Percentiles rank a stretch among this genome's conserved stretches.
Conservation (phyloP, 192 early-diverging fungal species). For the Podila epicladia region DNA sequence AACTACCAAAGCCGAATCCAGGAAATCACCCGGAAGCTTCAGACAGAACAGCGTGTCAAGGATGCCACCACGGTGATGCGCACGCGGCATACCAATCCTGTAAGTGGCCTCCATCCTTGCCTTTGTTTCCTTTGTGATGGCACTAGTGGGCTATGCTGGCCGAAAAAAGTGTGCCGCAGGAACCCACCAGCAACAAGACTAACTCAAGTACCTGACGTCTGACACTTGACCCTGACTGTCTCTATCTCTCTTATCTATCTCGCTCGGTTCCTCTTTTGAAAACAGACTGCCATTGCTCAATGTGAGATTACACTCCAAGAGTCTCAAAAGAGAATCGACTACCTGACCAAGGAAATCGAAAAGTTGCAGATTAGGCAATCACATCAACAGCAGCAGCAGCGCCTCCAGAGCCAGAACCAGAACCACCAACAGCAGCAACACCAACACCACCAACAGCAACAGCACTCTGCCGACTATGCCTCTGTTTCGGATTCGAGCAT, state of each 20-base stretch:
- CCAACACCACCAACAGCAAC: slow-evolving; percentile 12
- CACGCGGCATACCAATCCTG: slow-evolving; percentile 72
- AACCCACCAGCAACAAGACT: neutral
- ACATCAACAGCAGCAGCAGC: slow-evolving; percentile 50
- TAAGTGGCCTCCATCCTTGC: slow-evolving; percentile 7
- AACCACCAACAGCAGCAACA: slow-evolving; percentile 30
- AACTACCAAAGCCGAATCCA: slow-evolving; percentile 67
- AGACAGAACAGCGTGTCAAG: slow-evolving; percentile 77
- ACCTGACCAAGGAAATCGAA: slow-evolving; percentile 72
- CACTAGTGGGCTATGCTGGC: no score
- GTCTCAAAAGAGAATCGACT: slow-evolving; percentile 74
- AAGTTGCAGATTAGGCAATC: slow-evolving; percentile 68
- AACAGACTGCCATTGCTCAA: slow-evolving; percentile 62
- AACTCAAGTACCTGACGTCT: neutral
- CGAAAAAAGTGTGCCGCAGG: no score
- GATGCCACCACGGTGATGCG: slow-evolving; percentile 79
- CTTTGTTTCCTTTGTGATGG: neutral
- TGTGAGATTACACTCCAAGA: slow-evolving; percentile 79
- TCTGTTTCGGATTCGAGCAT: slow-evolving; percentile 37
- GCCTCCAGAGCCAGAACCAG: slow-evolving; percentile 42
- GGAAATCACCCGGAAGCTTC: slow-evolving; percentile 75
- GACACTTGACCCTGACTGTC: neutral
- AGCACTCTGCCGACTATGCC: slow-evolving; percentile 22
- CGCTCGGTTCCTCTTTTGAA: neutral
- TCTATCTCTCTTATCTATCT: neutral